Percentiles rank a stretch among this genome's conserved stretches.
phyloP scores from a whole-genome alignment of 129 eudicot species.

The Tagetes patula region DNA sequence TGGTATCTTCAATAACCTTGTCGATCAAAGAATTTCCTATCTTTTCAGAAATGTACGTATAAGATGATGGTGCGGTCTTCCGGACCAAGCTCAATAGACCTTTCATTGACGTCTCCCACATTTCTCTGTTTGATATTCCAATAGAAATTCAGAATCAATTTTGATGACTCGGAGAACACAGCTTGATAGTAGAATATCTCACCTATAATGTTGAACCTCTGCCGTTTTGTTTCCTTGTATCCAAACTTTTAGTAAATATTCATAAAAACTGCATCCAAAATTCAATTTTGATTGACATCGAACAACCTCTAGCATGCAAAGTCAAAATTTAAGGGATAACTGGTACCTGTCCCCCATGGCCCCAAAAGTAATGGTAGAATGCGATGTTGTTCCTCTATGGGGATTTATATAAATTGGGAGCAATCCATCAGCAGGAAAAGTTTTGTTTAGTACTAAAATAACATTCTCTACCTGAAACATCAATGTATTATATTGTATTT shows the following conservation, averaged over 20 bases:
- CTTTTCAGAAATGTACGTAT: conserved; percentile 84
- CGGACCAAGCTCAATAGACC: conserved; percentile 90
- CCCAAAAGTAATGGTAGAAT: conserved; percentile 95
- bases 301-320: not conserved
- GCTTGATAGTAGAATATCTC: conserved; percentile 14
- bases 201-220: conserved; percentile 89
- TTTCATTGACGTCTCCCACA: conserved; percentile 99
- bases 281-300: conserved; percentile 16
- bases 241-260: conserved; percentile 97
- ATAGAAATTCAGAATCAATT: not conserved
- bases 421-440: conserved; percentile 89
- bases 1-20: conserved; percentile 52
- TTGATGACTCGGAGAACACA: not conserved
- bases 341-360: conserved; percentile 99
- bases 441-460: conserved; percentile 74
- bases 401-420: conserved; percentile 90
- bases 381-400: conserved; percentile 64
- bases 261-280: conserved; percentile 83
- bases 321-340: not conserved
- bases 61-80: conserved; percentile 79
- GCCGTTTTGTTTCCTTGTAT: conserved; percentile 94
- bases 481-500: not conserved
- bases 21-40: conserved; percentile 63
- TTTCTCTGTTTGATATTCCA: conserved; percentile 57
- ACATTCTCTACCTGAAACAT: conserved; percentile 82